Evolutionary conservation across 73 alveolate species (phyloP), one percentile per base, ranked within the genome.

Genomic region (Strombidium stylifer): DNA sequence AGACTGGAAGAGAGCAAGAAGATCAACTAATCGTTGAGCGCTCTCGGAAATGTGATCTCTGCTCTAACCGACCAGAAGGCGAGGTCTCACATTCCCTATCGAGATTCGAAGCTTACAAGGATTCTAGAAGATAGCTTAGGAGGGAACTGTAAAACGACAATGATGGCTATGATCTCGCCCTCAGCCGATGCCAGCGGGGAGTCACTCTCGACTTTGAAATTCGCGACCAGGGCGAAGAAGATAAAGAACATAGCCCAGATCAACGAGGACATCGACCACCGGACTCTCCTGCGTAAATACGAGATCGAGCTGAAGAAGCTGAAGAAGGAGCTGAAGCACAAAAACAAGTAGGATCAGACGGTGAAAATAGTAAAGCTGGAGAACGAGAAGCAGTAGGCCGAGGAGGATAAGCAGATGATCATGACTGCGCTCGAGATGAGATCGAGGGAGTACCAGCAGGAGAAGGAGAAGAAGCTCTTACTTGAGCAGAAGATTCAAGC

Each of bases 381-480:
- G 48, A 91, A 87, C 53, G 88, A 81, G 30, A 62, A 64, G 41
- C 66, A 49, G 35, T 55, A 85, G 47, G 90, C 92, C 36, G 96
- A 73, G 58, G 70, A 75, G 14, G 98, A 91, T 52, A 91, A 87
- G 58, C 85, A 78, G 35, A 86, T 84, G 16, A 93, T 92, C 28
- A 81, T 91, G 48, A 87, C 87, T 39, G 93, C 91, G 55, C 64
- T 89, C 16, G 97, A 92, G 49, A 72, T 81, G 24, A 76, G 96
- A 18, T 85, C 94, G 18, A 65, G 69, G 69, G 87, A 90, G 56
- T 93, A 73, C 70, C 66, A 73, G 50, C 66, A 47, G 28, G 99
- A 93, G 74, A 93, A 92, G 74, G 96, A 92, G 48, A 96, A 92
- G 52, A 92, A 88, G 61, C 67, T 76, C 50, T 71, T 57, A 42